Evolutionary conservation across 805 yeast genomes (phyloP).

Genomic region (Candida fluviatilis): DNA sequence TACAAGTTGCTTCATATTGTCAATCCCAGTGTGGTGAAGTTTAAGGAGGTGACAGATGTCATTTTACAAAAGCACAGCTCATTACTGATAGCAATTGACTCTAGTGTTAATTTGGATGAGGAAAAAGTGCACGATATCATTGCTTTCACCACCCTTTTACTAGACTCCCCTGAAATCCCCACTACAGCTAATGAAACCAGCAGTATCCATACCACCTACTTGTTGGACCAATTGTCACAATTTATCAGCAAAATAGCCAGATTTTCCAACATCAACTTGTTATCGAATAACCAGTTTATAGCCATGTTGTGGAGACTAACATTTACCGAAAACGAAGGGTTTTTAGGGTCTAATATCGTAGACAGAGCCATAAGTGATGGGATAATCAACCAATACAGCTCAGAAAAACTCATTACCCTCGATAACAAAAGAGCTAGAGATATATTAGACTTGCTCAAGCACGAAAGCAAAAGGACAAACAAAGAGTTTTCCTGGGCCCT

Average conservation of each 20-base stretch:
- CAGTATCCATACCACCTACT: constrained; percentile 11
- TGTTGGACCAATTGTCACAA: constrained; percentile 21
- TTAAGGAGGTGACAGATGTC: constrained; percentile 19
- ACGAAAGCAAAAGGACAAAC: constrained; percentile 14
- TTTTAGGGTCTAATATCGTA: constrained; percentile 21
- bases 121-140: constrained; percentile 26
- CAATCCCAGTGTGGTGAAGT: constrained; percentile 20
- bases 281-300: constrained; percentile 22
- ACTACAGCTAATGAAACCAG: constrained; percentile 6
- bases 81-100: constrained; percentile 9
- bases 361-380: constrained; percentile 21
- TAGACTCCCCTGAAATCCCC: constrained; percentile 27
- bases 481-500: constrained; percentile 14
- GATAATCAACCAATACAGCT: neutral
- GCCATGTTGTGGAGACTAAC: constrained; percentile 35
- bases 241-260: constrained; percentile 22
- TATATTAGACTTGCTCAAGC: constrained; percentile 21
- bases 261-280: constrained; percentile 24
- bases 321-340: constrained; percentile 10
- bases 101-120: constrained; percentile 8
- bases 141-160: constrained; percentile 25
- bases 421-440: constrained; percentile 30
- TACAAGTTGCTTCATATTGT: constrained; percentile 24
- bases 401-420: constrained; percentile 8
- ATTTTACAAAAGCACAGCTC: constrained; percentile 27